Evolutionary conservation across 2,329 filamentous ascomycete genomes (phyloP).

Genomic region (Cladosporium sp.): DNA sequence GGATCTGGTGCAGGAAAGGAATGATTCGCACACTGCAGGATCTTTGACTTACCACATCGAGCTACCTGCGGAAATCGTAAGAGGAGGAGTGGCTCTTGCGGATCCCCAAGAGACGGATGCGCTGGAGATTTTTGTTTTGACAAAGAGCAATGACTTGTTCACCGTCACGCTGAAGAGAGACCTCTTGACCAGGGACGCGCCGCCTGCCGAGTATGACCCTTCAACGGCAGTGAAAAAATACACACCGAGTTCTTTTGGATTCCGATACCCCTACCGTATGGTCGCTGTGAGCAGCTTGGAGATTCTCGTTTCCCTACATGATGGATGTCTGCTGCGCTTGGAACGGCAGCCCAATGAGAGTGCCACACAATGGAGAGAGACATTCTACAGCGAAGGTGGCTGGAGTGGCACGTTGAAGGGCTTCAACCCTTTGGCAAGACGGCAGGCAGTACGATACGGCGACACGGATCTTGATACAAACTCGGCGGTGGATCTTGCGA

Average conservation of each 20-base stretch:
- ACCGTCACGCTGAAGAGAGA: slow-evolving; percentile 78
- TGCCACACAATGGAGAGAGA: slow-evolving; percentile 62
- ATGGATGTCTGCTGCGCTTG: slow-evolving; percentile 70
- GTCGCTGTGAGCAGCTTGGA: slow-evolving; percentile 68
- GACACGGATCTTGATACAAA: slow-evolving; percentile 62
- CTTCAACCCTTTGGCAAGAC: slow-evolving; percentile 61
- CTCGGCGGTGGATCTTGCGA: slow-evolving; percentile 57
- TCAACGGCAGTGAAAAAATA: slow-evolving; percentile 72
- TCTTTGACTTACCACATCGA: slow-evolving; percentile 70
- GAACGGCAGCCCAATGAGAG: slow-evolving; percentile 54
- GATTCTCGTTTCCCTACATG: slow-evolving; percentile 73
- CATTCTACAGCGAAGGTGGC: slow-evolving; percentile 65
- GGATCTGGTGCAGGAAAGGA: slow-evolving; percentile 65
- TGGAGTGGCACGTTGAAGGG: slow-evolving; percentile 61
- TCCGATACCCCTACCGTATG: slow-evolving; percentile 76
- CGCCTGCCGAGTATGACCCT: slow-evolving; percentile 65
- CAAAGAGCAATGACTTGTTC: slow-evolving; percentile 72
- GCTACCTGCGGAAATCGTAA: slow-evolving; percentile 74
- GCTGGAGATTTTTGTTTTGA: slow-evolving; percentile 74
- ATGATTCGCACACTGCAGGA: slow-evolving; percentile 36
- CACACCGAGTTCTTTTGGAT: slow-evolving; percentile 66
- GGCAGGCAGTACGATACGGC: slow-evolving; percentile 59
- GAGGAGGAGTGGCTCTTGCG: slow-evolving; percentile 74
- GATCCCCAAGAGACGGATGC: slow-evolving; percentile 75
- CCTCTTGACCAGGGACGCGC: slow-evolving; percentile 61